Evolutionary conservation across 495 filamentous ascomycete species (phyloP), one percentile per base, ranked within the genome.

Genomic region (Penicillium manginii): DNA sequence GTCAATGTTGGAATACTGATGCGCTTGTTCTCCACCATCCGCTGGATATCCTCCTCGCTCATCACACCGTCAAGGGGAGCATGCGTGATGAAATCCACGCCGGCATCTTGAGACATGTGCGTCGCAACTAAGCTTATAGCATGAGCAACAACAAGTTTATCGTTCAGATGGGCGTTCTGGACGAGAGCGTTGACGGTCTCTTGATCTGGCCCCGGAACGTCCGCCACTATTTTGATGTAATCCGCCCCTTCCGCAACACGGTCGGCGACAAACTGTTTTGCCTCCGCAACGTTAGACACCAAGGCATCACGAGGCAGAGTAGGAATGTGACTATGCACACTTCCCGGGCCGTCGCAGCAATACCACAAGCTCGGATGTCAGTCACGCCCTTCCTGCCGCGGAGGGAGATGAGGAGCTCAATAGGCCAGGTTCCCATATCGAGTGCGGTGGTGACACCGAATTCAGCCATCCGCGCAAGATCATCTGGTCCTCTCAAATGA

Each of bases 361-460:
- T 10, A 8, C 55, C 55, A 21, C 33, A 40, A 22, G 31, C 37
- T 2, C 47, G 47, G 18, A 58, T 52, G 11, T 58, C 48, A n/a
- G 55, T 58, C 5, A 58, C 17, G 2, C 55, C 47, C 10, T 33
- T 31, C 32, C 35, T 12, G 9, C 37, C 37, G 12, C 55, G 55
- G 31, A 52, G 35, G 21, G 55, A 45, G 15, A 32, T 22, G 1
- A 57, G 45, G 4, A 19, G 45, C 18, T 49, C 32, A 14, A 33
- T 22, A 18, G 54, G 46, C 45, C 46, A 57, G 29, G 54, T 57
- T n/a, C 46, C 54, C 54, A 57, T 57, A 17, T 57, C 54, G 6
- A 57, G 32, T 21, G 45, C 54, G 9, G 54, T 57, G 18, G 54
- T 57, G 31, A 57, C 33, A 17, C 39, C 39, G 39, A 42, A 42